Evolutionary conservation across 1,139 yeast species (phyloP).

Genomic region (Yamadazyma trypodendri): DNA sequence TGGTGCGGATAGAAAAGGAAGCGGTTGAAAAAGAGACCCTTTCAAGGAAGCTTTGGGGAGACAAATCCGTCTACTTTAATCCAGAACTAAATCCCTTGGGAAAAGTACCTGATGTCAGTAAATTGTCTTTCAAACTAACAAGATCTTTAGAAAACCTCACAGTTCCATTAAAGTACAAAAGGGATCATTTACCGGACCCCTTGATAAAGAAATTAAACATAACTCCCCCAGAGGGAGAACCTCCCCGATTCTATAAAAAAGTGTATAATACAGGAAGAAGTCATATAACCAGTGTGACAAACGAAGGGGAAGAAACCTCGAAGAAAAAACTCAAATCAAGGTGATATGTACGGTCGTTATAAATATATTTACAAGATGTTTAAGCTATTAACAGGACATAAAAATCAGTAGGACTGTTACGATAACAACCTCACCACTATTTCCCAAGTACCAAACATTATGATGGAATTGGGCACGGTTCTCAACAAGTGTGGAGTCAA

Average conservation of each 20-base stretch:
- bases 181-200: conserved; percentile 27
- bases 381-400: conserved; percentile 7
- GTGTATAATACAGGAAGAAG: conserved; percentile 30
- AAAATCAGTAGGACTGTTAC: too few species aligned
- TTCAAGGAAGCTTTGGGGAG: conserved; percentile 34
- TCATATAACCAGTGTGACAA: conserved; percentile 7
- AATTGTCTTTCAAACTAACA: conserved; percentile 6
- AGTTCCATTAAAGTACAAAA: conserved; percentile 22
- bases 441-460: conserved; percentile 99
- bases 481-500: conserved; percentile 93
- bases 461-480: conserved; percentile 96
- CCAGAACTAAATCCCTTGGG: conserved; percentile 50
- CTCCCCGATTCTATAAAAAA: conserved; percentile 41
- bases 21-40: conserved; percentile 18
- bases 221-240: conserved; percentile 36
- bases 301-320: conserved; percentile 4
- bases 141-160: conserved; percentile 22
- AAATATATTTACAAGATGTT: conserved; percentile 12
- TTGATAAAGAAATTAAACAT: conserved; percentile 25
- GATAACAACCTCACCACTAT: conserved; percentile 73
- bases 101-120: conserved; percentile 30
- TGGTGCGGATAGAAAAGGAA: conserved; percentile 18
- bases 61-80: conserved; percentile 40
- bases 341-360: too few species aligned
- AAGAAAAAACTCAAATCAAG: too few species aligned